Base-by-base conservation (phyloP, 192 early-diverging fungal species). In the Entrophospora sp. region DNA sequence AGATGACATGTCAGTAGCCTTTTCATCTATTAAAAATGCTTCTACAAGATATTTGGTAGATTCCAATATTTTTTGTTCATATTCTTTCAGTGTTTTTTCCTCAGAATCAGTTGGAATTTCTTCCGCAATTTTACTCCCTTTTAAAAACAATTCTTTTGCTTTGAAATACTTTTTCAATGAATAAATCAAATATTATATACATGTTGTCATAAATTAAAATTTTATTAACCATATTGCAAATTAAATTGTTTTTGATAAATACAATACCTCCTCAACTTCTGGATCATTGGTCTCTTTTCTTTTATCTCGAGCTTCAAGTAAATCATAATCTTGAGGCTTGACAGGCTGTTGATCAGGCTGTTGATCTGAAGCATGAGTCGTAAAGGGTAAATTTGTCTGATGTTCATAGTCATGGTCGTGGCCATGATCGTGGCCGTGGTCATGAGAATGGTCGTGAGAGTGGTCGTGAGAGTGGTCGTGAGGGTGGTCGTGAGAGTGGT, bases 21-120 rank as follows among this genome's bases (percentile, higher is more conserved):
- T 81, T 51, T 84, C 83, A 67, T 84, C 83, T 56, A 84, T 67
- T 43, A 84, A 66, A 74, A 79, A 84, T 20, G 83, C 83, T 38
- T 70, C 67, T 52, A 84, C 79, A 42, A 84, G 73, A 64, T 69
- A 73, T 57, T 81, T 76, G 44, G 83, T 78, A 5, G 81, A 73
- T 4, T 71, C 60, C 10, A 71, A 77, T 48, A 84, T 80, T 37
- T 82, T 72, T 22, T 80, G 71, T 67, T 79, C 73, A 55, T 80
- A 65, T 52, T 75, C 70, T 46, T 69, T 70, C 31, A 84, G 62
- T 32, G 75, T 71, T 40, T 80, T 73, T 36, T 74, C 71, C 0
- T 82, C 79, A 8, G 76, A 59, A 37, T 76, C 70, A 38, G 75
- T 65, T 14, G 83, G 83, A 67, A 84, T 76, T 42, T 69, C 59